A percentile compares a stretch with the other conserved stretches of the same genome.
Evolutionary conservation across 768 basidiomycete species (phyloP).

Genomic region (Saitozyma podzolica): DNA sequence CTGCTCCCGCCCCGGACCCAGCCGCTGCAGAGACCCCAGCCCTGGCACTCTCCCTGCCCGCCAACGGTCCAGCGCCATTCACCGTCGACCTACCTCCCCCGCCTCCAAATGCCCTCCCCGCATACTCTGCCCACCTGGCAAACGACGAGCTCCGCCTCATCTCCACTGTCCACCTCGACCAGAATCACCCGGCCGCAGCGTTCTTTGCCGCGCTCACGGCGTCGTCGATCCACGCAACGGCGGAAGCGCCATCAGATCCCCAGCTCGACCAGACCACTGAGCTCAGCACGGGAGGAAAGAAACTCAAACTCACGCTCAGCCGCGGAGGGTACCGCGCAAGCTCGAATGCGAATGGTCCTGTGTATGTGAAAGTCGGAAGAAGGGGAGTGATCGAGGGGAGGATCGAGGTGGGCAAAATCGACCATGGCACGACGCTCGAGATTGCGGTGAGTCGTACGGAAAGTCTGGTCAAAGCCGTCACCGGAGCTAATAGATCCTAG

Average conservation of each 20-base stretch:
- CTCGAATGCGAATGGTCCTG: slow-evolving; percentile 34
- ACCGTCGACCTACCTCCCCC: slow-evolving; percentile 31
- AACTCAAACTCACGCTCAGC: slow-evolving; percentile 26
- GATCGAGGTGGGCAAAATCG: slow-evolving; percentile 41
- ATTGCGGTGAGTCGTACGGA: slow-evolving; percentile 31
- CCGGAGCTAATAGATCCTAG: slow-evolving; percentile 6
- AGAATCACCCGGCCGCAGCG: slow-evolving; percentile 39
- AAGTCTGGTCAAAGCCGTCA: neutral
- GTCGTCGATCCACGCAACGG: slow-evolving; percentile 9
- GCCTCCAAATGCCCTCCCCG: slow-evolving; percentile 25
- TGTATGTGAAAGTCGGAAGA: slow-evolving; percentile 29
- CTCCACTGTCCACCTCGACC: slow-evolving; percentile 41
- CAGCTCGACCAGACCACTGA: slow-evolving; percentile 7
- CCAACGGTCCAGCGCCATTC: neutral
- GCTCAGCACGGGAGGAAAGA: slow-evolving; percentile 34
- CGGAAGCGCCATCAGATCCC: slow-evolving; percentile 9
- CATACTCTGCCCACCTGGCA: slow-evolving; percentile 36
- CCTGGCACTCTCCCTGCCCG: too few species aligned
- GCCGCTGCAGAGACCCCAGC: too few species aligned
- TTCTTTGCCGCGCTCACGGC: slow-evolving; percentile 33
- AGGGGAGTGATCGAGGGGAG: slow-evolving; percentile 34
- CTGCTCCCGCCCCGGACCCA: too few species aligned
- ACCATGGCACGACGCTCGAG: slow-evolving; percentile 33
- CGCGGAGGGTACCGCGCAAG: slow-evolving; percentile 30
- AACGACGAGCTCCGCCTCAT: slow-evolving; percentile 40